These are phyloP conservation scores for Hyphopichia pseudoburtonii DNA, from an alignment of 1,139 yeast species.

Conservation along the genomic window DNA sequence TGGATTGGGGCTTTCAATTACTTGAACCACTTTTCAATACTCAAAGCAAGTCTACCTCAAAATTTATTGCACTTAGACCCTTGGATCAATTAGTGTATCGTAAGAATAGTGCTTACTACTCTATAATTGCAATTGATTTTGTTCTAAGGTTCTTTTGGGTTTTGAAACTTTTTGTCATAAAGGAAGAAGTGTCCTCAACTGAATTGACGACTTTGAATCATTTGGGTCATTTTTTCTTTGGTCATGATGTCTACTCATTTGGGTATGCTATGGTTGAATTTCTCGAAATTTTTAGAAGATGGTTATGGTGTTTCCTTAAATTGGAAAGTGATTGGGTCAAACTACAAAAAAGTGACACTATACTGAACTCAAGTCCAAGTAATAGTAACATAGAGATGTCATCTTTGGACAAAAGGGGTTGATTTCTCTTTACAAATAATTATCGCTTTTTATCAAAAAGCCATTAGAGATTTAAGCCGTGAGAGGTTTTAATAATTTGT, in stretches of 20 bases:
- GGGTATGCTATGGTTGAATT: conserved; percentile 67
- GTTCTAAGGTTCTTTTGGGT: conserved; percentile 75
- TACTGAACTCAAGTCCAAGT: not conserved
- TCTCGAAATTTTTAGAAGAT: conserved; percentile 76
- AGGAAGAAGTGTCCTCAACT: conserved; percentile 18
- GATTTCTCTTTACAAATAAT: no score
- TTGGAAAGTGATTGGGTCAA: conserved; percentile 73
- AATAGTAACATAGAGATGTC: conserved; percentile 1
- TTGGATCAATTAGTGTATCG: conserved; percentile 20
- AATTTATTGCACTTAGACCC: conserved; percentile 19
- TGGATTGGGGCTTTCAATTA: conserved; percentile 84
- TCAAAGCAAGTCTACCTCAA: conserved; percentile 1
- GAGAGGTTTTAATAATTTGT: no score
- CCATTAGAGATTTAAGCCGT: no score
- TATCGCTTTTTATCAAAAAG: no score
- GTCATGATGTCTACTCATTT: conserved; percentile 48
- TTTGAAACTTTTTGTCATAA: conserved; percentile 43
- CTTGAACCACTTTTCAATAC: conserved; percentile 31
- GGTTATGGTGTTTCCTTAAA: conserved; percentile 86
- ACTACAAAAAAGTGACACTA: conserved; percentile 13
- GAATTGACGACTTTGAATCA: not conserved
- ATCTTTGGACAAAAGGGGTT: conserved; percentile 1
- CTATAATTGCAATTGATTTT: conserved; percentile 60
- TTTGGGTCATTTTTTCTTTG: conserved; percentile 32
- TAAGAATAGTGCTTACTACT: conserved; percentile 36